Conservation (phyloP, 345 rosid species). For the Streptanthus diversifolius region DNA sequence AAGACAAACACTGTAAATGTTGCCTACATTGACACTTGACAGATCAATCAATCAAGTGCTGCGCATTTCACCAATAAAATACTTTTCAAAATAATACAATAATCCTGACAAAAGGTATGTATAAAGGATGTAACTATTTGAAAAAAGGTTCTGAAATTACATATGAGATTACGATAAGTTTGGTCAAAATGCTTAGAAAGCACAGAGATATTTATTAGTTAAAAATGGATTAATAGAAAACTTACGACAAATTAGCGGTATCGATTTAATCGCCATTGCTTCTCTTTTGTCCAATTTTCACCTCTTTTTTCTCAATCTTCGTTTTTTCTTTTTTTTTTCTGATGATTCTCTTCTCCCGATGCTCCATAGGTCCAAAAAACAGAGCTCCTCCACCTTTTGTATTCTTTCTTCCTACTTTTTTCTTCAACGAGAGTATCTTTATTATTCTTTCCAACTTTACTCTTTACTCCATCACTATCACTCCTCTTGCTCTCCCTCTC, state of each 20-base stretch:
- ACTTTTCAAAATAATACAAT: conserved; percentile 22
- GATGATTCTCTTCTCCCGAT: conserved; percentile 25
- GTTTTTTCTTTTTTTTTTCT: neutral
- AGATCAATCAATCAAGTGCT: conserved; percentile 12
- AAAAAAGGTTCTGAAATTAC: neutral
- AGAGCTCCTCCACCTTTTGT: conserved; percentile 17
- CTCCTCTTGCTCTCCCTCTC: neutral
- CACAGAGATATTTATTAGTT: neutral
- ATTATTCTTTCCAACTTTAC: conserved; percentile 9
- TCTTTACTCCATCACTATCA: conserved; percentile 28
- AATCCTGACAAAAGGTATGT: conserved; percentile 18
- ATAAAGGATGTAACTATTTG: neutral
- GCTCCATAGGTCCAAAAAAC: conserved; percentile 23
- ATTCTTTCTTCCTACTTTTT: conserved; percentile 31
- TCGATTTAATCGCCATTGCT: conserved; percentile 28
- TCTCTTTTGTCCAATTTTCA: conserved; percentile 22
- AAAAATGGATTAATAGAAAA: neutral
- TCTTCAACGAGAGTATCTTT: conserved; percentile 31
- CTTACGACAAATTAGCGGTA: conserved; percentile 8
- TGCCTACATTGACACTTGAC: conserved; percentile 33
- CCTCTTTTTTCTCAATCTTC: conserved; percentile 11
- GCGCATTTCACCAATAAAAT: neutral
- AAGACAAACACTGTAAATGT: conserved; percentile 29
- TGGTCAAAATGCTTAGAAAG: neutral
- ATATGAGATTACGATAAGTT: neutral